Percentiles rank a stretch among this genome's conserved stretches.
Evolutionary conservation across 495 filamentous ascomycete genomes (phyloP).

Genomic region (Corynascus novoguineensis): DNA sequence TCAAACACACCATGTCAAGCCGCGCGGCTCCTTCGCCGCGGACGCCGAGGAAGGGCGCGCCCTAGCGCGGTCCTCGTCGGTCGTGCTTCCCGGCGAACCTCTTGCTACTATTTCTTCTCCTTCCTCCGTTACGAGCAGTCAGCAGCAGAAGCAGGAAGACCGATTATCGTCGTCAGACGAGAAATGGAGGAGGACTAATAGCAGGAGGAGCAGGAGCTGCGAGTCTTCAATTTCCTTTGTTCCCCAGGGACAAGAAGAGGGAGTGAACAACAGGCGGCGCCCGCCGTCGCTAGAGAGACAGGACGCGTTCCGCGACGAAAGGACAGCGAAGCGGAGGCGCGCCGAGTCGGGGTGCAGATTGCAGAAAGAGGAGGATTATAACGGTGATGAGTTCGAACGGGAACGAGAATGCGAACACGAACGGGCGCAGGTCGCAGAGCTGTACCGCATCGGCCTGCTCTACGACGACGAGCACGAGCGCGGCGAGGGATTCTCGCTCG

Average conservation of each 20-base stretch:
- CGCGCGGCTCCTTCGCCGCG: neutral
- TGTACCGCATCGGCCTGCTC: slow-evolving; percentile 31
- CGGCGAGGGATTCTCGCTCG: slow-evolving; percentile 32
- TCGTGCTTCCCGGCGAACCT: neutral
- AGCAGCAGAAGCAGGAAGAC: neutral
- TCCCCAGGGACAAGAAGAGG: too few relatives aligned
- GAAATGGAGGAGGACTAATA: neutral
- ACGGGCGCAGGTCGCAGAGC: slow-evolving; percentile 34
- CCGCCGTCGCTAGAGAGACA: slow-evolving; percentile 38
- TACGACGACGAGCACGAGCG: slow-evolving; percentile 37
- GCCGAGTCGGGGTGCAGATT: neutral
- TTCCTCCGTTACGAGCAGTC: neutral
- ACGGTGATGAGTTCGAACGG: neutral
- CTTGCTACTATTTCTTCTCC: too few relatives aligned
- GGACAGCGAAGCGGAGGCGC: slow-evolving; percentile 11
- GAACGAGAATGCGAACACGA: neutral
- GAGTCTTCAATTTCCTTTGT: too few relatives aligned
- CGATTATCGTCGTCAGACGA: neutral
- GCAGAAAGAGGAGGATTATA: neutral
- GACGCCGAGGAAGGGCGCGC: slow-evolving; percentile 7
- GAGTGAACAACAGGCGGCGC: slow-evolving; percentile 1
- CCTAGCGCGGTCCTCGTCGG: neutral
- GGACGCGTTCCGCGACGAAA: slow-evolving; percentile 37
- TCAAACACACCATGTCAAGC: slow-evolving; percentile 1
- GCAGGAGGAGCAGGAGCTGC: neutral